Conservation (phyloP, 345 rosid genomes). For the Trapa incisa region DNA sequence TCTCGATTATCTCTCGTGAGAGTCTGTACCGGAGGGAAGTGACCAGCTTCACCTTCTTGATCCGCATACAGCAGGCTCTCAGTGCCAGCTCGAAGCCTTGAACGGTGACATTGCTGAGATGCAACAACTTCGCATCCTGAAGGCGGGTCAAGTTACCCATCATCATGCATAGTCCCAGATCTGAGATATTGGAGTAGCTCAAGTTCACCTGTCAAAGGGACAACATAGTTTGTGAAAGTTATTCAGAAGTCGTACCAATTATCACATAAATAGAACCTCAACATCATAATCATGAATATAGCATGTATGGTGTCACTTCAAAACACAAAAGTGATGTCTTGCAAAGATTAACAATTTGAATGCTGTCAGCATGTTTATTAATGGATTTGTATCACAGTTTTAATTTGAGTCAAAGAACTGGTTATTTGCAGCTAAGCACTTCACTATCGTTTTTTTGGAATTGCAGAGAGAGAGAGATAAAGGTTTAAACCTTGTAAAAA, state of each 20-base stretch:
- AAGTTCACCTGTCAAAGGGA: conserved; percentile 64
- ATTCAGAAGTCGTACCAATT: background rate
- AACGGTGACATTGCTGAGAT: conserved; percentile 47
- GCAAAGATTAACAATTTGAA: background rate
- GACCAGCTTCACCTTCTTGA: conserved; percentile 75
- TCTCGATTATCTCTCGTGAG: conserved; percentile 56
- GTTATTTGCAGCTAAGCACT: background rate
- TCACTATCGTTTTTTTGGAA: background rate
- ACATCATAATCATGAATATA: background rate
- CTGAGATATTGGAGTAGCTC: conserved; percentile 52
- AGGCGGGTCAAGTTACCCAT: conserved; percentile 70
- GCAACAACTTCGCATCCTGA: conserved; percentile 81
- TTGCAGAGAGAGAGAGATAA: background rate
- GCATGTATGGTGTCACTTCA: background rate
- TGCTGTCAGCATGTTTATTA: no score
- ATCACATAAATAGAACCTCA: background rate
- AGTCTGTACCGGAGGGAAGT: conserved; percentile 53
- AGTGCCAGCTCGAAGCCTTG: conserved; percentile 76
- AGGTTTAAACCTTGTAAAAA: background rate
- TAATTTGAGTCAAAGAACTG: background rate
- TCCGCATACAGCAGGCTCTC: conserved; percentile 45
- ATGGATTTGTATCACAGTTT: background rate
- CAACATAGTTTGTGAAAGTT: background rate
- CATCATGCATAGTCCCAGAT: conserved; percentile 46
- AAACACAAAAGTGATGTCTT: background rate